Base-by-base conservation (phyloP, 176 grass and related monocot species). In the Alopecurus myosuroides region DNA sequence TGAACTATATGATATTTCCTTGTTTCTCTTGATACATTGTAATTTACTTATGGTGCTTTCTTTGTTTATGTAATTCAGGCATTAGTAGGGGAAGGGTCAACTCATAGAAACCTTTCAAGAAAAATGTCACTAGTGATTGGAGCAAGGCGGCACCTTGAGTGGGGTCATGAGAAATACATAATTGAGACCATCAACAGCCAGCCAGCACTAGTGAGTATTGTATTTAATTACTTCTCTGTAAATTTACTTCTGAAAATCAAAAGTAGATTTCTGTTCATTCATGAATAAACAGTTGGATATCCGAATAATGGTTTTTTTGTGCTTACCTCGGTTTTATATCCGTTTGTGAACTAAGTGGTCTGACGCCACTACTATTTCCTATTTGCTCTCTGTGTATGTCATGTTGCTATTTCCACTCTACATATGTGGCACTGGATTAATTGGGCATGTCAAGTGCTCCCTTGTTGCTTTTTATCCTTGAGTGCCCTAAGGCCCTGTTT, bases 121-220 rank as follows among this genome's bases (percentile, higher is more conserved):
- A 98, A 93, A 93, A 94, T 89, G 88, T 87, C 84, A 12, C 85
- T 99, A 71, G 86, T 99, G 81, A 92, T 88, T 73, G 97, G 93
- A 64, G 97, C 93, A 83, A 96, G 91, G 50, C 82, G 35, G 20
- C 97, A 96, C 80, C 97, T 99, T 88, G 97, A 99, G 70, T 99
- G 93, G 91, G 97, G 97, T 81, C 90, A 99, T 90, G 91, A 96
- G 64, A 99, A 99, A 77, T 99, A 91, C 57, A 87, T 99, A 74
- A 85, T 99, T 77, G 97, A 96, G 87, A 96, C 90, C 48, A 99
- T 99, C 68, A 91, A 92, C 82, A 88, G 77, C 88, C 91, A 94
- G 86, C 88, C 91, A 68, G 55, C 89, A 69, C 83, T 93, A 71
- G 97, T 99, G 83, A 85, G 82, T 91, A 48, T 88, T 49, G 22